Base-by-base conservation (phyloP, 2,329 filamentous ascomycete species). In the Talaromyces sp. region DNA sequence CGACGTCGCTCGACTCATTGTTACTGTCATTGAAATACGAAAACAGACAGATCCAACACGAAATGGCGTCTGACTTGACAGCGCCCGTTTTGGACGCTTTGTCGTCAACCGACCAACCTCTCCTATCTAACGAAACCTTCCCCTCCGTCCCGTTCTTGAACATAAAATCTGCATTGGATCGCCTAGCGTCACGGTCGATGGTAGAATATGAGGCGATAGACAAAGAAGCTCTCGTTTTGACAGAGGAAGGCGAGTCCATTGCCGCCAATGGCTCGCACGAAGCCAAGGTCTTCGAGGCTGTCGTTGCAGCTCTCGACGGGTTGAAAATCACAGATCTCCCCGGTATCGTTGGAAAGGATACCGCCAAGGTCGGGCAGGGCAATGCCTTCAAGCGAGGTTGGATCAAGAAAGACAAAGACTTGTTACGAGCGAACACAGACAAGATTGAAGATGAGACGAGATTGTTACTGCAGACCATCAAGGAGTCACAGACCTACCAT, bases 161-260 rank as follows among this genome's bases (percentile, higher is more conserved):
- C 66, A 82, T 97, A 74, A 98, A 97, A 82, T 90, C 91, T 68
- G 91, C 92, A 35, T 85, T 98, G 69, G 95, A 98, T 81, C 87
- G 93, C 70, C 86, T 99, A 62, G 85, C 84, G 35, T 95, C 92
- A 66, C 87, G 94, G 71, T 89, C 88, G 60, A 97, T 97, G 92
- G 84, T 98, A 68, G 83, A 85, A 69, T 97, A 97, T 79, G 88
- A 96, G 72, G 90, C 91, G 56, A 85, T 92, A 67, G 93, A 97
- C 70, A 84, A 85, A 61, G 92, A 97, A 75, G 87, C 93, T 73
- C 86, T 89, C 14, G 73, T 89, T 41, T 82, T 98, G 37, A 95
- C 96, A 66, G 80, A 86, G 35, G 91, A 94, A 75, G 91, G 87
- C 13, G 83, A 90, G 74, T 83, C 86, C 70, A 91, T 94, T 73